A percentile compares a stretch with the other conserved stretches of the same genome.
Conservation (phyloP, 2,329 filamentous ascomycete species). For the Rugonectria rugulosa region DNA sequence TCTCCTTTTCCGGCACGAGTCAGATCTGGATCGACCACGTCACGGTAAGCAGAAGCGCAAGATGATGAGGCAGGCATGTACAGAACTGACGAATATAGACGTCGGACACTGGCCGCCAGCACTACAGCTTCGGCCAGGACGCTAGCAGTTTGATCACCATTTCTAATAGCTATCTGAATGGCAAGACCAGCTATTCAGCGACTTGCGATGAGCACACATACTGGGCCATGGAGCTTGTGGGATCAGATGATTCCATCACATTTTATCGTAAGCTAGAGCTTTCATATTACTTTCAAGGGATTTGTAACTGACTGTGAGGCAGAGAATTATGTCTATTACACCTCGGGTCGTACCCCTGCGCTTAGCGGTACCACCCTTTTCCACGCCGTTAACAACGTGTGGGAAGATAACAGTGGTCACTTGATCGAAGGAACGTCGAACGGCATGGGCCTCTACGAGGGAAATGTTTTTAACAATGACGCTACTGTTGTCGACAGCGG, state of each 20-base stretch:
- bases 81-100: no score
- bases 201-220: slow-evolving; percentile 66
- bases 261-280: neutral
- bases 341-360: slow-evolving; percentile 62
- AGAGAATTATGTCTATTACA: slow-evolving; percentile 67
- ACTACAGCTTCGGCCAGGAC: slow-evolving; percentile 62
- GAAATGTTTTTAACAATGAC: slow-evolving; percentile 64
- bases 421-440: slow-evolving; percentile 58
- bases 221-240: slow-evolving; percentile 64
- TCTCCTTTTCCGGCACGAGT: slow-evolving; percentile 56
- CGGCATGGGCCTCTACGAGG: slow-evolving; percentile 58
- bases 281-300: neutral
- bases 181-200: slow-evolving; percentile 58
- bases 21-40: slow-evolving; percentile 59
- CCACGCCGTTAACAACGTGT: slow-evolving; percentile 69
- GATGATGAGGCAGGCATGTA: no score
- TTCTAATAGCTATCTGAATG: slow-evolving; percentile 66
- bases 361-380: slow-evolving; percentile 60
- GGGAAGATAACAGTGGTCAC: slow-evolving; percentile 60
- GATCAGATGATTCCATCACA: slow-evolving; percentile 54
- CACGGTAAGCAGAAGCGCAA: no score
- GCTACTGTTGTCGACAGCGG: slow-evolving; percentile 45
- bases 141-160: slow-evolving; percentile 63
- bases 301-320: slow-evolving; percentile 58
- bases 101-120: slow-evolving; percentile 64